phyloP scores from a whole-genome alignment of 805 yeast species.

The Debaryomyces tyrocola region DNA sequence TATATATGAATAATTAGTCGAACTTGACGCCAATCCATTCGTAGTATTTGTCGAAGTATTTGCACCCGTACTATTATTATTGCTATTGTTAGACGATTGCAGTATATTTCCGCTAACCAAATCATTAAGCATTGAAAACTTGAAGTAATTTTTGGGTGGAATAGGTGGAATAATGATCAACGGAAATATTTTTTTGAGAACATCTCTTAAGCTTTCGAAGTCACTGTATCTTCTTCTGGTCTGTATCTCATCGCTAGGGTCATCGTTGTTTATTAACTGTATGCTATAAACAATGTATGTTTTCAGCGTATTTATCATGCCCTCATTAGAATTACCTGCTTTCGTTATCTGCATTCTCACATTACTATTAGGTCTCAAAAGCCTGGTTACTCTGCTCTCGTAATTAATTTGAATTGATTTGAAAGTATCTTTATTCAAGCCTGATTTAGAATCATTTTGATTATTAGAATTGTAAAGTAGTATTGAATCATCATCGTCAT shows the following conservation, averaged over 20 bases:
- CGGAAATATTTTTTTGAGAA: conserved; percentile 73
- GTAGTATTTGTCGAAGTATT: conserved; percentile 2
- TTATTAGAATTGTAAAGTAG: conserved; percentile 25
- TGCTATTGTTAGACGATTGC: conserved; percentile 5
- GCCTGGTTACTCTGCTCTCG: conserved; percentile 36
- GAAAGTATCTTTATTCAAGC: conserved; percentile 11
- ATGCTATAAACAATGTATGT: conserved; percentile 82
- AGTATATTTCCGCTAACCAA: conserved; percentile 17
- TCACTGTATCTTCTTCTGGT: conserved; percentile 85
- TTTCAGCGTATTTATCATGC: conserved; percentile 57
- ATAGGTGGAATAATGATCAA: conserved; percentile 88
- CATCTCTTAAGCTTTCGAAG: conserved; percentile 77
- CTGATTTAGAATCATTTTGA: conserved; percentile 2
- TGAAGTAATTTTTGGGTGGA: conserved; percentile 55
- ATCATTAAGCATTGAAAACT: conserved; percentile 34
- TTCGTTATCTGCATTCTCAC: conserved; percentile 56
- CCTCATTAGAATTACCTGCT: conserved; percentile 85
- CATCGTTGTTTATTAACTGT: conserved; percentile 47
- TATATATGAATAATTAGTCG: conserved; percentile 30
- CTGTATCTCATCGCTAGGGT: conserved; percentile 47
- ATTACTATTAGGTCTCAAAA: conserved; percentile 29
- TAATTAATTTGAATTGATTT: conserved; percentile 31
- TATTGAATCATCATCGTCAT: conserved; percentile 27
- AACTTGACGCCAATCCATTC: background rate
- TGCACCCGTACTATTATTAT: background rate